A percentile compares a stretch with the other conserved stretches of the same genome.
Evolutionary conservation across 2,329 filamentous ascomycete genomes (phyloP).

Genomic region (Ceratocystis variospora): DNA sequence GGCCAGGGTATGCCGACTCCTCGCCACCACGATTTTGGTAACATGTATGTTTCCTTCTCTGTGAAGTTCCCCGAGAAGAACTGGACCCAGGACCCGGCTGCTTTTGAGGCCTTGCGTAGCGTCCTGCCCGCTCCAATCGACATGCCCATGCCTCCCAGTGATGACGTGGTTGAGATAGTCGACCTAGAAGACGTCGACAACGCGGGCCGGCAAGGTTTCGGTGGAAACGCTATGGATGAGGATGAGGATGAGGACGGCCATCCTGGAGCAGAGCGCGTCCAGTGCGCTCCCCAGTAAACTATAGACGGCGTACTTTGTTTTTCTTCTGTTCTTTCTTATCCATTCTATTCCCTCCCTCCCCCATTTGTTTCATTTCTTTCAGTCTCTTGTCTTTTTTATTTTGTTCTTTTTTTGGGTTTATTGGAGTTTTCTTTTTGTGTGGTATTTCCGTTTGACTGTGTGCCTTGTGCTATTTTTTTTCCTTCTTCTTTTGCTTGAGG

Average conservation of each 20-base stretch:
- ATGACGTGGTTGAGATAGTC: conserved; percentile 85
- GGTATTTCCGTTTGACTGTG: background rate
- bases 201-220: conserved; percentile 51
- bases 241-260: conserved; percentile 61
- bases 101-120: conserved; percentile 66
- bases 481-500: background rate
- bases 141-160: conserved; percentile 54
- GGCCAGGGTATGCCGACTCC: conserved; percentile 96
- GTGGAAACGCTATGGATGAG: conserved; percentile 50
- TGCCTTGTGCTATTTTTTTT: background rate
- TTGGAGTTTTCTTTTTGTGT: conserved; percentile 4
- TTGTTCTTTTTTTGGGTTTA: conserved; percentile 6
- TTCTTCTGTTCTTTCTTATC: background rate
- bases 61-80: conserved; percentile 88
- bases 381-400: background rate
- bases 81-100: conserved; percentile 51
- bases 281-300: conserved; percentile 74
- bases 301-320: conserved; percentile 5
- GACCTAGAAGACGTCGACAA: conserved; percentile 75
- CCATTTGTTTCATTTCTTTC: background rate
- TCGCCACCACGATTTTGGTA: conserved; percentile 88
- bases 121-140: conserved; percentile 61
- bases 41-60: conserved; percentile 93
- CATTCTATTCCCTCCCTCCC: background rate
- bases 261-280: conserved; percentile 62